Evolutionary conservation across 2,329 filamentous ascomycete species (phyloP).

Genomic region (Thelonectria rubi): DNA sequence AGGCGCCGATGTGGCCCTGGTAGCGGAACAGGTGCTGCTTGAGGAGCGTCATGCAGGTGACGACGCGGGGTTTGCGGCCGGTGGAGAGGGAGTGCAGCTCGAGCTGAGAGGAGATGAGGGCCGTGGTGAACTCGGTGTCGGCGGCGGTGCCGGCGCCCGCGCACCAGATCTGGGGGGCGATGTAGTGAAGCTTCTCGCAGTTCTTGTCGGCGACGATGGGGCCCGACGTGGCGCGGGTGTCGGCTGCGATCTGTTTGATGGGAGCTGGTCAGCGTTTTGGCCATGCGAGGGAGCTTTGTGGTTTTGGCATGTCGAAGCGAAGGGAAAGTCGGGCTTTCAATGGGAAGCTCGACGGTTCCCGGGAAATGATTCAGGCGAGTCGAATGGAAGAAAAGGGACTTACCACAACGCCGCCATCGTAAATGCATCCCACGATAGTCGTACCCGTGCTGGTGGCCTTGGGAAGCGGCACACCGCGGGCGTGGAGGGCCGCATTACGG

Average conservation of each 20-base stretch:
- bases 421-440: constrained; percentile 98
- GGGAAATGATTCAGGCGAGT: neutral
- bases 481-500: constrained; percentile 95
- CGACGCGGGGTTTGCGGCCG: constrained; percentile 94
- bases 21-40: constrained; percentile 99
- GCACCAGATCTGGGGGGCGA: constrained; percentile 98
- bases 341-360: neutral
- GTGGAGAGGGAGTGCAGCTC: constrained; percentile 97
- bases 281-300: constrained; percentile 15
- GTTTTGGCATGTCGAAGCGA: constrained; percentile 13
- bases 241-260: constrained; percentile 82
- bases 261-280: constrained; percentile 28
- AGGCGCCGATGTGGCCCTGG: constrained; percentile 97
- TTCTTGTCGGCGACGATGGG: constrained; percentile 99
- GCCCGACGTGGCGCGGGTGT: constrained; percentile 95
- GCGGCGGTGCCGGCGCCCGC: constrained; percentile 97
- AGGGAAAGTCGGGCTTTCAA: neutral
- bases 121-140: constrained; percentile 98
- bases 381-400: constrained; percentile 45
- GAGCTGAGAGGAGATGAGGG: constrained; percentile 97
- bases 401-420: constrained; percentile 93
- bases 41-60: constrained; percentile 99
- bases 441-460: constrained; percentile 99
- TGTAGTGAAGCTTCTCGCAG: constrained; percentile 99
- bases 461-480: constrained; percentile 90